Percentiles rank a stretch among this genome's conserved stretches.
Conservation (phyloP, 768 basidiomycete species). For the Crassisporium funariophilum region DNA sequence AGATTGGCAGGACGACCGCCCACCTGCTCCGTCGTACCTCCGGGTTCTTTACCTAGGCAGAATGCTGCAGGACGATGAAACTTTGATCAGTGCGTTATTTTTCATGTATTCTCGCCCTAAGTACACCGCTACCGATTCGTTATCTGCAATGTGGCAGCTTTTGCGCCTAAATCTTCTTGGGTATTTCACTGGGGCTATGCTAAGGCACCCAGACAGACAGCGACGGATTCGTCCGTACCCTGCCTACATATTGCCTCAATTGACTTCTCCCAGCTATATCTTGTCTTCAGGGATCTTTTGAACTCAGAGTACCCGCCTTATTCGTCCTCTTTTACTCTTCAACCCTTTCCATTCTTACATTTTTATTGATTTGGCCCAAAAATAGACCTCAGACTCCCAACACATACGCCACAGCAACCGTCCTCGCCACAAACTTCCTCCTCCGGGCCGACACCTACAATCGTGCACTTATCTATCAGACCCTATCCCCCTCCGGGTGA, state of each 20-base stretch:
- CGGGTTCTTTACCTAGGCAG: slow-evolving; percentile 77
- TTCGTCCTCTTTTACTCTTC: slow-evolving; percentile 9
- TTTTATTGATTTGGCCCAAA: slow-evolving; percentile 10
- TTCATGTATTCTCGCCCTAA: slow-evolving; percentile 4
- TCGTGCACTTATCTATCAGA: slow-evolving; percentile 76
- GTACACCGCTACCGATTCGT: neutral
- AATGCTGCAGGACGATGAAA: slow-evolving; percentile 85
- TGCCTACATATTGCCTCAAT: too few relatives aligned
- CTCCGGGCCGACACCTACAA: slow-evolving; percentile 50
- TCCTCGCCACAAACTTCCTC: slow-evolving; percentile 19
- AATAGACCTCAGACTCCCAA: slow-evolving; percentile 43
- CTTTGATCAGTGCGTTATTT: slow-evolving; percentile 55
- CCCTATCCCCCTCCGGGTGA: slow-evolving; percentile 54
- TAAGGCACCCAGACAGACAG: too few relatives aligned
- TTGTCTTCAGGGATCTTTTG: too few relatives aligned
- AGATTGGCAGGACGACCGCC: slow-evolving; percentile 82
- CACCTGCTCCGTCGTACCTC: slow-evolving; percentile 75
- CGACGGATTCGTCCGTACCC: too few relatives aligned
- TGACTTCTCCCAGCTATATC: too few relatives aligned
- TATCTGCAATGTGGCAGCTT: too few relatives aligned
- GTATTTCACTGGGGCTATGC: too few relatives aligned
- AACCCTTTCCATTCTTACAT: neutral
- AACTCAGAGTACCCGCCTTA: slow-evolving; percentile 9
- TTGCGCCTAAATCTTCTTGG: too few relatives aligned
- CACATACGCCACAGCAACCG: slow-evolving; percentile 34